Percentiles rank a stretch among this genome's conserved stretches.
Evolutionary conservation across 2,329 filamentous ascomycete genomes (phyloP).

Genomic region (Sporothrix brunneoviolacea): DNA sequence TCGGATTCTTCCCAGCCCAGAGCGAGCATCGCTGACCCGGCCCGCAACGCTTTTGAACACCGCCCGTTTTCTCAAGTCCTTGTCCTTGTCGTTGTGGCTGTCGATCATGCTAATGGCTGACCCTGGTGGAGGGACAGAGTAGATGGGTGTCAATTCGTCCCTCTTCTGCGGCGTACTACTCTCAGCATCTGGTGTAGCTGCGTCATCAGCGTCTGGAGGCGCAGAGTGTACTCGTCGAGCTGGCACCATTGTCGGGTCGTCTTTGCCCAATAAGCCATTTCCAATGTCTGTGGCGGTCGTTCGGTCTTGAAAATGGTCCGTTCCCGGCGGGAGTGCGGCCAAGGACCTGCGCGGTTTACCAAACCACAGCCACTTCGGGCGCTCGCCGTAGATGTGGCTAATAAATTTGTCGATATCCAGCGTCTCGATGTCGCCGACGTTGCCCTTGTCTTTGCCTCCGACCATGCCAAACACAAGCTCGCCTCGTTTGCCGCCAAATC

Average conservation of each 20-base stretch:
- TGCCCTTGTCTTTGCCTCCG: slow-evolving; percentile 75
- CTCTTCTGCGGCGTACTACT: slow-evolving; percentile 25
- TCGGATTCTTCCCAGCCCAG: slow-evolving; percentile 77
- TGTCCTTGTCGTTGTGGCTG: slow-evolving; percentile 34
- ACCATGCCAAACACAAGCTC: slow-evolving; percentile 97
- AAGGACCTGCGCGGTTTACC: slow-evolving; percentile 71
- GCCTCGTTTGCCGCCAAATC: slow-evolving; percentile 86
- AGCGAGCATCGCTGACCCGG: slow-evolving; percentile 72
- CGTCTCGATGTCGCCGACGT: slow-evolving; percentile 88
- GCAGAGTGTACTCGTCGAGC: slow-evolving; percentile 43
- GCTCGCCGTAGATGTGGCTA: slow-evolving; percentile 69
- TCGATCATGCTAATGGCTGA: slow-evolving; percentile 43
- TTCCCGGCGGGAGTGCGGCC: slow-evolving; percentile 19
- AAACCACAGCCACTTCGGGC: slow-evolving; percentile 89
- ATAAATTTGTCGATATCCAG: slow-evolving; percentile 81
- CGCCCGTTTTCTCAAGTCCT: slow-evolving; percentile 52
- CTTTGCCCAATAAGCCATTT: slow-evolving; percentile 48
- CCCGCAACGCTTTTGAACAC: slow-evolving; percentile 75
- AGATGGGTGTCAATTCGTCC: slow-evolving; percentile 40
- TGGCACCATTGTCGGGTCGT: slow-evolving; percentile 30
- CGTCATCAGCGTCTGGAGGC: slow-evolving; percentile 22
- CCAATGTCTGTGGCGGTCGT: slow-evolving; percentile 38
- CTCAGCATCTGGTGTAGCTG: not conserved
- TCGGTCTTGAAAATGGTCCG: slow-evolving; percentile 33
- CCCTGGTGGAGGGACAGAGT: slow-evolving; percentile 37